phyloP scores from a whole-genome alignment of 169 alveolate genomes.

The Plasmodium coatneyi region DNA sequence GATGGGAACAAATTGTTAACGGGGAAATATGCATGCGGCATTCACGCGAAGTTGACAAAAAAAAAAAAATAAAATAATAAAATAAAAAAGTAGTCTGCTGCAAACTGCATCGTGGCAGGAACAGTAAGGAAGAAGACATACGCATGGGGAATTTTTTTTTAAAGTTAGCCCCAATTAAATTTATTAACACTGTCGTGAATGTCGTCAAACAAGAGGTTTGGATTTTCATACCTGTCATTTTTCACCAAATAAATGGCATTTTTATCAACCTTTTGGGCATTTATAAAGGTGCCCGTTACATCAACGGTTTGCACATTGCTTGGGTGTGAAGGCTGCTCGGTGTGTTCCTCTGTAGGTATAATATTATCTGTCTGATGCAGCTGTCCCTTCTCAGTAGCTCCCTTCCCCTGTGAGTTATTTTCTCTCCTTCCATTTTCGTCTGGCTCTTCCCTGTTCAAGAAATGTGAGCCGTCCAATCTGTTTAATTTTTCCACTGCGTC shows the following conservation, averaged over 20 bases:
- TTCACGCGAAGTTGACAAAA: neutral
- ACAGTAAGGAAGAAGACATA: neutral
- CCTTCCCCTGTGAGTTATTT: neutral
- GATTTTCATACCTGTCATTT: conserved; percentile 64
- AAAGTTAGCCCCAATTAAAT: conserved; percentile 63
- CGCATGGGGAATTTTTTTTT: neutral
- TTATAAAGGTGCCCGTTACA: conserved; percentile 37
- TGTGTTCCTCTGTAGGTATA: neutral
- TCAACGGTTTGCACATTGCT: conserved; percentile 12
- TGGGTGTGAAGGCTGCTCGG: neutral
- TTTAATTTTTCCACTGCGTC: conserved; percentile 13
- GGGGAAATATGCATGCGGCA: neutral
- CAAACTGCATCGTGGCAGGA: neutral
- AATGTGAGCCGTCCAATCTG: neutral
- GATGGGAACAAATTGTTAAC: neutral
- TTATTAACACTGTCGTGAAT: conserved; percentile 68
- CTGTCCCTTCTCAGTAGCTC: neutral
- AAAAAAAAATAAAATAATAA: conserved; percentile 11
- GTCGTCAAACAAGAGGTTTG: conserved; percentile 59
- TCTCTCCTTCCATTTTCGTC: neutral
- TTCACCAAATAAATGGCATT: conserved; percentile 39
- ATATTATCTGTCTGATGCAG: neutral
- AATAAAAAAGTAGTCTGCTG: neutral
- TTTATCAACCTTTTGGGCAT: conserved; percentile 19
- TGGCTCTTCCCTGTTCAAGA: neutral